These are phyloP conservation scores for Leccinum boreale DNA, from an alignment of 768 basidiomycete genomes.

Conservation along the genomic window DNA sequence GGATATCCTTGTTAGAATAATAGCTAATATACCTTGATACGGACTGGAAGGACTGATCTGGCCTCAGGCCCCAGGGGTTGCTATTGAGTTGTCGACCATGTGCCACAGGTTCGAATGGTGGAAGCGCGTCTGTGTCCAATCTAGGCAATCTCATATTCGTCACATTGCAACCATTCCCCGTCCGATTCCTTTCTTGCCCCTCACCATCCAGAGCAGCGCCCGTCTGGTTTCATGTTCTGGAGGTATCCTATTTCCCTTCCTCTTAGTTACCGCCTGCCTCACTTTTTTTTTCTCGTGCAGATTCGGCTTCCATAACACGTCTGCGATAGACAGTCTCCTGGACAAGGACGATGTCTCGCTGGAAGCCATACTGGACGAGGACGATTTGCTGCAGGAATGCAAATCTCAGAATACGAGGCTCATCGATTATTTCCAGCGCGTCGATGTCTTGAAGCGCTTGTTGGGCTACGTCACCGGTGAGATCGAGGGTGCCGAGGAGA, in stretches of 20 bases:
- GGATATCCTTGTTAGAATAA: slow-evolving; percentile 21
- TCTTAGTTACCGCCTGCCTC: background rate
- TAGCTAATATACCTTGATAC: slow-evolving; percentile 25
- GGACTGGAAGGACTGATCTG: background rate
- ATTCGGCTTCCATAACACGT: slow-evolving; percentile 89
- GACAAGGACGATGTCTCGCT: slow-evolving; percentile 88
- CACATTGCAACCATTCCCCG: slow-evolving; percentile 16
- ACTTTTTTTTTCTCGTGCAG: slow-evolving; percentile 35
- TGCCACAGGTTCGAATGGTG: background rate
- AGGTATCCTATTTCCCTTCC: slow-evolving; percentile 32
- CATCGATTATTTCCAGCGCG: slow-evolving; percentile 81
- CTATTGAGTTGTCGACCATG: no score
- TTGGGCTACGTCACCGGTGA: slow-evolving; percentile 85
- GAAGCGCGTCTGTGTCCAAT: slow-evolving; percentile 19
- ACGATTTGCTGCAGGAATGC: slow-evolving; percentile 92
- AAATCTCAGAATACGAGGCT: slow-evolving; percentile 90
- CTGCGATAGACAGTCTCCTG: slow-evolving; percentile 84
- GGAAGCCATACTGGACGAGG: slow-evolving; percentile 90
- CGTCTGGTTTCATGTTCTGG: slow-evolving; percentile 43
- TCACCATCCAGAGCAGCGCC: slow-evolving; percentile 11
- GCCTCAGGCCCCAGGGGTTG: no score
- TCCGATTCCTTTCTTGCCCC: slow-evolving; percentile 8
- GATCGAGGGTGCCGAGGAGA: slow-evolving; percentile 79
- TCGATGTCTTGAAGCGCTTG: slow-evolving; percentile 76
- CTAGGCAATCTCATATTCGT: slow-evolving; percentile 19